phyloP scores from a whole-genome alignment of 805 yeast species.

The Ogataea paradorogensis region DNA sequence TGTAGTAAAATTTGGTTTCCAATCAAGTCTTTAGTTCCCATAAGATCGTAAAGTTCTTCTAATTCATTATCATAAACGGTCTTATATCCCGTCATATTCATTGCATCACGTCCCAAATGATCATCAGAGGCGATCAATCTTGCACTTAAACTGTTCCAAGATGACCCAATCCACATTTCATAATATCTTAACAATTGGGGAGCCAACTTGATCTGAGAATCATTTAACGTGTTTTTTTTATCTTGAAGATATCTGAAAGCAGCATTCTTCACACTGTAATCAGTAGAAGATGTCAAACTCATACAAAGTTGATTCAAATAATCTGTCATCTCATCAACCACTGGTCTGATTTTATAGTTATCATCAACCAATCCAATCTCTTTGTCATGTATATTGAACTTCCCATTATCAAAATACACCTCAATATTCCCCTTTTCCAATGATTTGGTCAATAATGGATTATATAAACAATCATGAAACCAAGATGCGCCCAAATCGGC shows the following conservation, averaged over 20 bases:
- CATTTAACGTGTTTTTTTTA: conserved; percentile 44
- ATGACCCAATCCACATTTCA: conserved; percentile 79
- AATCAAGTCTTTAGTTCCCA: conserved; percentile 14
- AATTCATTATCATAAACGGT: conserved; percentile 32
- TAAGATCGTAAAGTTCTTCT: conserved; percentile 23
- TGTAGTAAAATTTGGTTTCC: conserved; percentile 20
- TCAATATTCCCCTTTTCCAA: conserved; percentile 27
- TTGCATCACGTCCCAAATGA: conserved; percentile 63
- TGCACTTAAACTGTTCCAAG: conserved; percentile 63
- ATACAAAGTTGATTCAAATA: conserved; percentile 22
- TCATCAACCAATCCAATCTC: conserved; percentile 43
- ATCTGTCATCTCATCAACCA: conserved; percentile 30
- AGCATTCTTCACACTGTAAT: conserved; percentile 53
- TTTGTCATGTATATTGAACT: conserved; percentile 17
- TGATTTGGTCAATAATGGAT: conserved; percentile 55
- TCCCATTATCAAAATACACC: conserved; percentile 34
- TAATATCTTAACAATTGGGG: conserved; percentile 49
- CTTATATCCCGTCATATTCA: conserved; percentile 57
- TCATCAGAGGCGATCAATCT: conserved; percentile 42
- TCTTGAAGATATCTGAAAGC: conserved; percentile 45
- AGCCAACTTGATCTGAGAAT: conserved; percentile 47
- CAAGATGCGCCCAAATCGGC: conserved; percentile 87
- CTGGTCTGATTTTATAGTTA: conserved; percentile 42
- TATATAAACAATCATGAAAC: conserved; percentile 80
- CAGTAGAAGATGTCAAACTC: conserved; percentile 37